Evolutionary conservation across 2,329 filamentous ascomycete species (phyloP).

Genomic region (Fusarium aywerte): DNA sequence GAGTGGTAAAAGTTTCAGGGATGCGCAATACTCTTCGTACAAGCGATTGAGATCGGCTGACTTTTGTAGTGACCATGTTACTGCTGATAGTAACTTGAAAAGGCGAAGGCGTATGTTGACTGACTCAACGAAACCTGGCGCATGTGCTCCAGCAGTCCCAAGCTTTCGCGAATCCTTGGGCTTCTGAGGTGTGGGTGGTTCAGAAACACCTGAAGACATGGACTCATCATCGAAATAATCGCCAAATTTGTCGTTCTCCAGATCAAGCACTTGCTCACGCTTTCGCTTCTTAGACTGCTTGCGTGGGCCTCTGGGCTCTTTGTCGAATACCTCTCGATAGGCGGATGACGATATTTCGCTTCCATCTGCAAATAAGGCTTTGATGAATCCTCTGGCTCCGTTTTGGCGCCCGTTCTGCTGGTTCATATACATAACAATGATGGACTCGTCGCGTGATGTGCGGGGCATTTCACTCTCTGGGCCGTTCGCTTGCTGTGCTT

Average conservation of each 20-base stretch:
- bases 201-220: slow-evolving; percentile 58
- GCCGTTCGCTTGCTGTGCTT: slow-evolving; percentile 42
- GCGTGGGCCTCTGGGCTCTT: slow-evolving; percentile 62
- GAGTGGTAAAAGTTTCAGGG: slow-evolving; percentile 68
- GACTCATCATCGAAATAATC: slow-evolving; percentile 70
- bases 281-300: slow-evolving; percentile 62
- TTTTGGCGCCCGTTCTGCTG: slow-evolving; percentile 58
- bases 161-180: slow-evolving; percentile 42
- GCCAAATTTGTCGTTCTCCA: slow-evolving; percentile 69
- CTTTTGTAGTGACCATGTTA: slow-evolving; percentile 58
- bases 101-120: slow-evolving; percentile 71
- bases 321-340: slow-evolving; percentile 74
- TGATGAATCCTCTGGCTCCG: slow-evolving; percentile 66
- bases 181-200: slow-evolving; percentile 59
- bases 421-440: slow-evolving; percentile 70
- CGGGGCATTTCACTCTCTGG: slow-evolving; percentile 39
- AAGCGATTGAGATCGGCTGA: slow-evolving; percentile 61
- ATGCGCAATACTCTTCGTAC: slow-evolving; percentile 67
- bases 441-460: slow-evolving; percentile 60
- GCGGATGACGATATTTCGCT: slow-evolving; percentile 61
- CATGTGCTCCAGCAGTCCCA: slow-evolving; percentile 36
- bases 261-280: slow-evolving; percentile 59
- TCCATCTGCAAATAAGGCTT: slow-evolving; percentile 75
- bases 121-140: slow-evolving; percentile 60
- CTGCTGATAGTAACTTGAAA: slow-evolving; percentile 65